Base-by-base conservation (phyloP, 1,284 basidiomycete genomes). In the Boletus subluridellus region DNA sequence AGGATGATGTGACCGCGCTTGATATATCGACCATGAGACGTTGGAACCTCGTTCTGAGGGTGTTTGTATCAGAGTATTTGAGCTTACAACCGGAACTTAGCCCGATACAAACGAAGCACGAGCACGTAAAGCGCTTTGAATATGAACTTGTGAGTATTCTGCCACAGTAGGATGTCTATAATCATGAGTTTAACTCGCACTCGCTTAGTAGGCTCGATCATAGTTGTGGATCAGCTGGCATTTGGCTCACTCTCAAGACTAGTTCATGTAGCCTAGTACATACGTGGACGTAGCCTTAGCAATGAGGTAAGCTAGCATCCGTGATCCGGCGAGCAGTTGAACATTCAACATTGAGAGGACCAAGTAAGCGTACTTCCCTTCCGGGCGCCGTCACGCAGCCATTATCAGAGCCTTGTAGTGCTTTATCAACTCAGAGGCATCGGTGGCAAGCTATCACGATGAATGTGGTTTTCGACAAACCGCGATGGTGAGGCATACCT, bases 61-160 rank as follows among this genome's bases (percentile, higher is more conserved):
- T 97, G 0, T 95, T 97, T 67, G 82, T 94, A 64, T 82, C 90
- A 1, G 95, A 98, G 75, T 99, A 99, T 72, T 81, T 99, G 12
- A 84, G 88, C 37, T 76, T 99, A 47, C 77, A 73, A 63, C 83
- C 87, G 1, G 70, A 74, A 38, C 14, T 24, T n/a, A 38, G 45
- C 17, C 30, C 50, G 5, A 24, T 47, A 28, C 55, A 49, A 30
- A 57, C 46, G 38, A 57, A 45, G 48, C 54, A 60, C 30, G 58
- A 61, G 39, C 50, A 48, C 41, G 46, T 60, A 21, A 60, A 53
- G 21, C 74, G 59, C 41, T 55, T 60, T 11, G 58, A 69, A 24
- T 54, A 15, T 45, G 71, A 73, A 60, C 68, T 73, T 56, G 71
- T 73, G 50, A 69, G 71, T 61, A 37, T 34, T 32, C 8, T 35